A percentile compares a stretch with the other conserved stretches of the same genome.
Conservation (phyloP, 352 stramenopile genomes). For the Phytopythium ostracodes region DNA sequence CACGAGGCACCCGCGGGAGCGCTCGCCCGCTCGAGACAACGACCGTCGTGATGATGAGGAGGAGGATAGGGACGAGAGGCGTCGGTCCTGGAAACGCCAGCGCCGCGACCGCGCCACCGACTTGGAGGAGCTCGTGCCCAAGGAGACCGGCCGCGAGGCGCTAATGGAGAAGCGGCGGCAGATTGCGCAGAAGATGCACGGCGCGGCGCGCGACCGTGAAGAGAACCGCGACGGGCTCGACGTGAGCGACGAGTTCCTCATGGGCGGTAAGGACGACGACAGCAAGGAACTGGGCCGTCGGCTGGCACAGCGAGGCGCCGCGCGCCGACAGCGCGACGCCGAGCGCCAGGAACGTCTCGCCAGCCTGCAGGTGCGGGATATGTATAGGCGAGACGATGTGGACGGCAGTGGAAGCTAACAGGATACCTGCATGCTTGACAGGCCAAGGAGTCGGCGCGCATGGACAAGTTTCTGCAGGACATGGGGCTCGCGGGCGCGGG, state of each 20-base stretch:
- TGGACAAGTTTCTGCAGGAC: constrained; percentile 74
- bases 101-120: constrained; percentile 36
- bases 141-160: constrained; percentile 60
- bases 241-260: constrained; percentile 65
- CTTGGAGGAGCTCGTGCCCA: constrained; percentile 58
- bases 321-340: constrained; percentile 32
- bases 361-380: constrained; percentile 26
- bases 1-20: background rate
- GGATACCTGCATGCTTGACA: constrained; percentile 13
- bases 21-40: background rate
- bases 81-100: constrained; percentile 21
- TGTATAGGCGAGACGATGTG: no score
- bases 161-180: constrained; percentile 56
- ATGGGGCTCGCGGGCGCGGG: constrained; percentile 50
- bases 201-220: constrained; percentile 55
- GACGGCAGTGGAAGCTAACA: no score
- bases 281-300: constrained; percentile 34
- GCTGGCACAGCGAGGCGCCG: constrained; percentile 31
- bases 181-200: constrained; percentile 40
- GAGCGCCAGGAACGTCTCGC: constrained; percentile 36
- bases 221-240: constrained; percentile 59
- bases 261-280: constrained; percentile 26
- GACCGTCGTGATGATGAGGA: constrained; percentile 11
- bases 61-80: constrained; percentile 17
- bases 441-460: constrained; percentile 64